phyloP scores from a whole-genome alignment of 352 stramenopile genomes.

The Elongisporangium senticosum region DNA sequence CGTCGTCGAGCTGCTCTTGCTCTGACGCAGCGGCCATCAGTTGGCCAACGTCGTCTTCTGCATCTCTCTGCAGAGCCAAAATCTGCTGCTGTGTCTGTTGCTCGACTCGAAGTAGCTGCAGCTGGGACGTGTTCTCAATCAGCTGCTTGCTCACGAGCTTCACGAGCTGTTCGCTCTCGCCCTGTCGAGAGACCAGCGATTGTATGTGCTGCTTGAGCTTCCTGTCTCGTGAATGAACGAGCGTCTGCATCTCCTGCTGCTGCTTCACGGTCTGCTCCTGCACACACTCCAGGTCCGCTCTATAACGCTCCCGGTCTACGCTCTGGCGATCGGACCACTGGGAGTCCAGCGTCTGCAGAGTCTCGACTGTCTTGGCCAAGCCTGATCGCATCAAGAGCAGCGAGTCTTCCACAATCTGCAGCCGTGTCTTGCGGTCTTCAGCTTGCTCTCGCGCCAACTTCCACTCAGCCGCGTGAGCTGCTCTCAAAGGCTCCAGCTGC shows the following conservation, averaged over 20 bases:
- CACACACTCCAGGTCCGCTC: background rate
- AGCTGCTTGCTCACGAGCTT: conserved; percentile 60
- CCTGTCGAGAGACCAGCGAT: conserved; percentile 30
- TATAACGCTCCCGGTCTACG: background rate
- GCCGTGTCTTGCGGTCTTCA: background rate
- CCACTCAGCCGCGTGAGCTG: background rate
- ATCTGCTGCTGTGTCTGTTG: conserved; percentile 17
- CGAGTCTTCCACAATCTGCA: conserved; percentile 12
- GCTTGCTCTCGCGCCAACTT: background rate
- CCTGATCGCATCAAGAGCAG: conserved; percentile 8
- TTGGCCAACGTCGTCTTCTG: conserved; percentile 8
- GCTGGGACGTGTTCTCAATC: conserved; percentile 57
- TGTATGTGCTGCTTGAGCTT: conserved; percentile 18
- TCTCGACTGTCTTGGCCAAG: background rate
- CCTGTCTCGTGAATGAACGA: conserved; percentile 2
- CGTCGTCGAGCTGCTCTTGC: background rate
- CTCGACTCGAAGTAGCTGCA: conserved; percentile 49
- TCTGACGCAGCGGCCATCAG: background rate
- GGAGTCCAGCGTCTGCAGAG: conserved; percentile 11
- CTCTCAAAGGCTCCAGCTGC: background rate
- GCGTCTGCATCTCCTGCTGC: conserved; percentile 6
- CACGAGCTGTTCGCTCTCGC: conserved; percentile 54
- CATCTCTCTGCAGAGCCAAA: conserved; percentile 10
- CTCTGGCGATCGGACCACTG: background rate
- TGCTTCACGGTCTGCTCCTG: conserved; percentile 10